Evolutionary conservation across 2,329 filamentous ascomycete species (phyloP), one percentile per base, ranked within the genome.

Genomic region (Thermothelomyces thermophilus): DNA sequence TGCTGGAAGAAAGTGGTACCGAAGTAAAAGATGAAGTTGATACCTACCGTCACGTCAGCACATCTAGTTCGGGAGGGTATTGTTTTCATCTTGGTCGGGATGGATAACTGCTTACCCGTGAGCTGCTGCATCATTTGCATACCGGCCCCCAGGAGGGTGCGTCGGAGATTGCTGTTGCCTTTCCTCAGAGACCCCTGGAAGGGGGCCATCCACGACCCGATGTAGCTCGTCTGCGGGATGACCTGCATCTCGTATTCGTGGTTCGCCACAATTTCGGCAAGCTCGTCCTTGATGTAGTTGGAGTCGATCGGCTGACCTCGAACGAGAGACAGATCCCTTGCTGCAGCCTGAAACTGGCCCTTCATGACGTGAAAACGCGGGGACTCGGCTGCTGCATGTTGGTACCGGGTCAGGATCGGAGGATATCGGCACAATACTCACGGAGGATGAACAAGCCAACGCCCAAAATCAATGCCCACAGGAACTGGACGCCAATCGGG

Each of bases 11-110:
- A 87, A 35, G 81, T 78, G 35, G 82, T 83, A 41, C 82, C 83
- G 64, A 77, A 83, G 66, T 83, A 82, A 72, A 86, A 87, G 69
- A 87, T 82, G 68, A 88, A 87, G 73, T 88, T 88, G 64, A 88
- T 64, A 43, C 68, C 74, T 50, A 24, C 8, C 2, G n/a, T n/a
- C n/a, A n/a, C n/a, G n/a, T n/a, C n/a, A n/a, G n/a, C n/a, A n/a
- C n/a, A n/a, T n/a, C n/a, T n/a, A n/a, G n/a, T n/a, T n/a, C n/a
- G n/a, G n/a, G n/a, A n/a, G n/a, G n/a, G n/a, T n/a, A n/a, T n/a
- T n/a, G n/a, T n/a, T n/a, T n/a, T n/a, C n/a, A n/a, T n/a, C n/a
- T n/a, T n/a, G n/a, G n/a, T n/a, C n/a, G n/a, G n/a, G n/a, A 16
- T 35, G 11, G 20, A 13, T 11, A 7, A 16, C 8, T 10, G 51